Evolutionary conservation across 176 grass and related monocot genomes (phyloP).

Genomic region (Aegilops umbellulata): DNA sequence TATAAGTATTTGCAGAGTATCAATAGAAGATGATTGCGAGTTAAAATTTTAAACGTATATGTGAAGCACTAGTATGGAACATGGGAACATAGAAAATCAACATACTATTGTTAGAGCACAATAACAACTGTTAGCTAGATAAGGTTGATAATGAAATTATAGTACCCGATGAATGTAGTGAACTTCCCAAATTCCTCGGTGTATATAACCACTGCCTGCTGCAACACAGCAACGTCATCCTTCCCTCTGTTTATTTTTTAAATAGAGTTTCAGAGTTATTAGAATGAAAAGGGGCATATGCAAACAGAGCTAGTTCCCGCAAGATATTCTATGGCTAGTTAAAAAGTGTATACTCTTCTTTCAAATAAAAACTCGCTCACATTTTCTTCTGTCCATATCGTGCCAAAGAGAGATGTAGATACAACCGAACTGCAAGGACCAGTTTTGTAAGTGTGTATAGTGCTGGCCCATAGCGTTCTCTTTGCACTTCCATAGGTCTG

Average conservation of each 20-base stretch:
- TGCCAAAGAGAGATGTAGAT: constrained; percentile 61
- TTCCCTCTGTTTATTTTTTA: constrained; percentile 55
- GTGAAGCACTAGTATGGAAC: neutral
- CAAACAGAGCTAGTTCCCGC: neutral
- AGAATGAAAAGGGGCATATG: neutral
- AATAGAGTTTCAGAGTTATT: constrained; percentile 9
- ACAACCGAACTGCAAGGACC: constrained; percentile 66
- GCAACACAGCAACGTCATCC: constrained; percentile 57
- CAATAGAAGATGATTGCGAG: neutral
- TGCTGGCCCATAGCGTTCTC: constrained; percentile 86
- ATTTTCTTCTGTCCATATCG: constrained; percentile 61
- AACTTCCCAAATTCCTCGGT: constrained; percentile 73
- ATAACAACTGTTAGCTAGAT: constrained; percentile 1
- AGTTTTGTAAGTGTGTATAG: constrained; percentile 84
- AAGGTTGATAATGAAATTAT: constrained; percentile 7
- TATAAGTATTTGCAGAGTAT: neutral
- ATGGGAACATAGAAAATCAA: neutral
- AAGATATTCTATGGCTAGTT: constrained; percentile 9
- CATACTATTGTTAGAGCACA: neutral
- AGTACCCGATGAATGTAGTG: constrained; percentile 82
- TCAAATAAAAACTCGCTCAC: constrained; percentile 42
- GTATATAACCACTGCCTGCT: constrained; percentile 70
- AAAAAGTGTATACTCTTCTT: constrained; percentile 3
- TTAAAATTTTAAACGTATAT: neutral
- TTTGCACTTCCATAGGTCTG: constrained; percentile 98